These are phyloP conservation scores for Scheffersomyces lignicola DNA, from an alignment of 1,139 yeast genomes.

Conservation along the genomic window DNA sequence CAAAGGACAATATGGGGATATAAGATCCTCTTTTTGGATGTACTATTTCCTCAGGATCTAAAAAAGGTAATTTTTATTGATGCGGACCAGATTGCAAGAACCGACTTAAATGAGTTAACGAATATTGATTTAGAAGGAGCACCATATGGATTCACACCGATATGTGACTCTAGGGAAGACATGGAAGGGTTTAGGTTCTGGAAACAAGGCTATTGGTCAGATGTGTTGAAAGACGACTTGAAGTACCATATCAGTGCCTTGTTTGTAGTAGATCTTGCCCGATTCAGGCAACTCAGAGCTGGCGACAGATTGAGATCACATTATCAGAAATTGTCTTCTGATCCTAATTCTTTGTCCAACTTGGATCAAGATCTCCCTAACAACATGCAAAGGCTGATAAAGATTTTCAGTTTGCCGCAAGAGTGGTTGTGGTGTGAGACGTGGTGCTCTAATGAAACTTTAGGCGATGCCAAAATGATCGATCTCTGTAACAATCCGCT, in stretches of 20 bases:
- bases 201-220: constrained; percentile 91
- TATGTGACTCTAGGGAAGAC: constrained; percentile 80
- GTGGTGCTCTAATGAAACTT: constrained; percentile 75
- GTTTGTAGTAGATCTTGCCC: constrained; percentile 73
- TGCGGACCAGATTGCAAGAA: constrained; percentile 76
- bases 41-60: constrained; percentile 76
- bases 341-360: constrained; percentile 75
- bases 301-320: constrained; percentile 85
- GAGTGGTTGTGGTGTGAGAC: constrained; percentile 95
- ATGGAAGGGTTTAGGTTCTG: constrained; percentile 90
- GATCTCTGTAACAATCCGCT: constrained; percentile 83
- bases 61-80: constrained; percentile 81
- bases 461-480: constrained; percentile 67
- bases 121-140: constrained; percentile 71
- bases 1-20: constrained; percentile 87
- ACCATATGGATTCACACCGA: constrained; percentile 83
- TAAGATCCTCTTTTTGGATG: constrained; percentile 83
- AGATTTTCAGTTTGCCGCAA: constrained; percentile 72
- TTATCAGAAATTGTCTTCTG: constrained; percentile 79
- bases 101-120: constrained; percentile 69
- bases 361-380: constrained; percentile 93
- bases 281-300: constrained; percentile 63
- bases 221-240: constrained; percentile 54
- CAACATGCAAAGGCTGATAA: constrained; percentile 67
- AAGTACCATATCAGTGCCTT: constrained; percentile 85